Evolutionary conservation across 2,329 filamentous ascomycete genomes (phyloP).

Genomic region (Phaeosphaeria sp.): DNA sequence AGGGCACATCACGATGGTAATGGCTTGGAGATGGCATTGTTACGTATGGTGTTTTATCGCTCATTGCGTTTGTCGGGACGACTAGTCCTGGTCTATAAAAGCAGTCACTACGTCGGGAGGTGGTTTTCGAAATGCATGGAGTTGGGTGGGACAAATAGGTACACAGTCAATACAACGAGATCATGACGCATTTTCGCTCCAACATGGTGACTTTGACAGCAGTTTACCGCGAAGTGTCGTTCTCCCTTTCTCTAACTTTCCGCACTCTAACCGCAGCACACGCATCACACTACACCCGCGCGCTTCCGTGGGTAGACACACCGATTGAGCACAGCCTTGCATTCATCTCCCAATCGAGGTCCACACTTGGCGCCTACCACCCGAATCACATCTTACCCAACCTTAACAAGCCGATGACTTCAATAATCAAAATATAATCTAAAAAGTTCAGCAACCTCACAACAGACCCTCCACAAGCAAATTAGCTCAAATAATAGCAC

Average conservation of each 20-base stretch:
- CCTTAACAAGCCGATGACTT: background rate
- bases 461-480: background rate
- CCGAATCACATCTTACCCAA: background rate
- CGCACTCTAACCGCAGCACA: background rate
- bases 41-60: background rate
- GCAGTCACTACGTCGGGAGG: background rate
- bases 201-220: background rate
- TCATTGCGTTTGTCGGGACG: slow-evolving; percentile 2
- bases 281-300: background rate
- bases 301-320: background rate
- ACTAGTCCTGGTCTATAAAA: background rate
- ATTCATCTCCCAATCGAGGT: background rate
- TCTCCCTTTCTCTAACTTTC: background rate
- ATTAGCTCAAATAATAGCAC: background rate
- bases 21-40: slow-evolving; percentile 15
- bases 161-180: slow-evolving; percentile 2
- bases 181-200: background rate
- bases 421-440: background rate
- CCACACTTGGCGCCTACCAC: background rate
- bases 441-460: background rate
- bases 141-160: slow-evolving; percentile 2
- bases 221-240: background rate
- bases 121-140: background rate
- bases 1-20: slow-evolving; percentile 8
- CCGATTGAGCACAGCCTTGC: background rate